Conservation (phyloP, 75 land plant genomes). For the Chamaecyparis obtusa region DNA sequence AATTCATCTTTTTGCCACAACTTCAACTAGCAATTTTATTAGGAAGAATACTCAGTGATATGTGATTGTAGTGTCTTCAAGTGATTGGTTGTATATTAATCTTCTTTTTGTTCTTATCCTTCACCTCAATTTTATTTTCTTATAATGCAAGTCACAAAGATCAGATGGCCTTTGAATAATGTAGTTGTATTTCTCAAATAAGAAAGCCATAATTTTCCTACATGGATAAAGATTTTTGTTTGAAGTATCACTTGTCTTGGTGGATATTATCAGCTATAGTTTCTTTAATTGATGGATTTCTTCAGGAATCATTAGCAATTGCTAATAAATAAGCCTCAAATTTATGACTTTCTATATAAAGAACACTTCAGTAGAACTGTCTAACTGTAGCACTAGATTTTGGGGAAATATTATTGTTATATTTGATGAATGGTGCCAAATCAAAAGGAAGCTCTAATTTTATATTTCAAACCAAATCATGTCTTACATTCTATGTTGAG, state of each 20-base stretch:
- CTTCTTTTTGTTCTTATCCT: no score
- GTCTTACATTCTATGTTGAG: background rate
- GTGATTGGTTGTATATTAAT: background rate
- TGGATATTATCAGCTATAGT: background rate
- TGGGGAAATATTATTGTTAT: background rate
- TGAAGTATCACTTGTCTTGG: background rate
- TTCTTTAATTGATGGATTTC: background rate
- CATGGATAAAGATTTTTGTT: background rate
- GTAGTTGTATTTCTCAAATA: background rate
- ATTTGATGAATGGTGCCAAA: background rate
- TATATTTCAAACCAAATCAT: background rate
- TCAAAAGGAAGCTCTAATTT: background rate
- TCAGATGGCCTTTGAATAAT: background rate
- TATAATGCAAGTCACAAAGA: background rate
- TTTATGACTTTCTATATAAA: background rate
- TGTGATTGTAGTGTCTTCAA: background rate
- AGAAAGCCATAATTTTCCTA: background rate
- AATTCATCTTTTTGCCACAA: no score
- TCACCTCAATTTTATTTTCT: no score
- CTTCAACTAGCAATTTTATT: no score
- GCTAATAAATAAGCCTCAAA: background rate
- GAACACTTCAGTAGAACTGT: background rate
- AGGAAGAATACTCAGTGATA: background rate
- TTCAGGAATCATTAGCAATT: background rate
- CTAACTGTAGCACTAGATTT: background rate